Conservation (phyloP, 768 basidiomycete genomes). For the Leccinum subgranulosum region DNA sequence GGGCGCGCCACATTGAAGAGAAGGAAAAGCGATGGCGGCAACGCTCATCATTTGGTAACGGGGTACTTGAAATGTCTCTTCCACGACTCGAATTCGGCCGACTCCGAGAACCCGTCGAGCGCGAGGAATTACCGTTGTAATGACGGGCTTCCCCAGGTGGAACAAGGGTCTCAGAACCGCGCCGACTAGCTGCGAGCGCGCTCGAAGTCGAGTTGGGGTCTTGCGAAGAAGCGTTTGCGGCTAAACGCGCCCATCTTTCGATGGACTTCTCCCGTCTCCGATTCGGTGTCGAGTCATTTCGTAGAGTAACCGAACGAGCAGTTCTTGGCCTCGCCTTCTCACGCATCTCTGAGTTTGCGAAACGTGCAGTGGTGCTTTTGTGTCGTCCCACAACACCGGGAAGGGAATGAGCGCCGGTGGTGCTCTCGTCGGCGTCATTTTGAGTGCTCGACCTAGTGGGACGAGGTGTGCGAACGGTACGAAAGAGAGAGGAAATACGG, state of each 20-base stretch:
- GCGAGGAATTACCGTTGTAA: slow-evolving; percentile 11
- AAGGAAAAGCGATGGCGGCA: slow-evolving; percentile 31
- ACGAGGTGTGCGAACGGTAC: slow-evolving; percentile 35
- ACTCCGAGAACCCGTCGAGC: slow-evolving; percentile 23
- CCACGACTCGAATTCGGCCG: slow-evolving; percentile 24
- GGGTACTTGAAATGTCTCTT: slow-evolving; percentile 17
- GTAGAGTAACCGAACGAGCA: slow-evolving; percentile 15
- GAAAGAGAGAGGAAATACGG: slow-evolving; percentile 50
- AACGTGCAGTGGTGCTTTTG: slow-evolving; percentile 22
- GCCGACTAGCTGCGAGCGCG: slow-evolving; percentile 12
- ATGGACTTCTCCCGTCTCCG: slow-evolving; percentile 31
- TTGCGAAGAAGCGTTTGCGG: slow-evolving; percentile 21
- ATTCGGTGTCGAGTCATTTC: slow-evolving; percentile 22
- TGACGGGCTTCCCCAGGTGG: slow-evolving; percentile 17
- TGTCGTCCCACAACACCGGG: slow-evolving; percentile 26
- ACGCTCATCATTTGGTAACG: slow-evolving; percentile 22
- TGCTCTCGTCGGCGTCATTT: slow-evolving; percentile 20
- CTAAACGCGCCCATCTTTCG: slow-evolving; percentile 32
- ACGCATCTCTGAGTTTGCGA: slow-evolving; percentile 10
- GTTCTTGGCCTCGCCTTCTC: slow-evolving; percentile 30
- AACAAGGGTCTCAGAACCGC: slow-evolving; percentile 32
- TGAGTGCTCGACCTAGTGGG: slow-evolving; percentile 8
- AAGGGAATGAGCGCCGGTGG: slow-evolving; percentile 32
- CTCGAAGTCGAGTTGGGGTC: slow-evolving; percentile 13
- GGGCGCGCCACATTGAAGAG: slow-evolving; percentile 27